Evolutionary conservation across 2,329 filamentous ascomycete genomes (phyloP).

Genomic region (Fragosphaeria purpurea): DNA sequence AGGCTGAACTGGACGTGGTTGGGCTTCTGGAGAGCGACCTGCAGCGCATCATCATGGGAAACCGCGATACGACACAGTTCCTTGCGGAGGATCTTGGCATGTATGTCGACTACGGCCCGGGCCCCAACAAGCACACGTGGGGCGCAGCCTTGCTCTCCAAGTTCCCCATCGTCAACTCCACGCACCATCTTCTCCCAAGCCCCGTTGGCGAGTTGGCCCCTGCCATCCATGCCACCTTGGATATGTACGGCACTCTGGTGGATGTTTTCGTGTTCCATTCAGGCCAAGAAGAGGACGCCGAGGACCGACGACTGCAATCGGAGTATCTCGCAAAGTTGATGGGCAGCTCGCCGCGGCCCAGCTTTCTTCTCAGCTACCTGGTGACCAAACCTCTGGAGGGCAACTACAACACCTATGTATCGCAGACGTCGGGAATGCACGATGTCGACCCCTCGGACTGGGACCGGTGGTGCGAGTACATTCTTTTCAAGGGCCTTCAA

Average conservation of each 20-base stretch:
- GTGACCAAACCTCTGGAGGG: slow-evolving; percentile 84
- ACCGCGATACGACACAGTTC: slow-evolving; percentile 90
- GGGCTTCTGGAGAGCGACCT: slow-evolving; percentile 89
- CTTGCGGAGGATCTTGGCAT: slow-evolving; percentile 94
- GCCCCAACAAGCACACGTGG: slow-evolving; percentile 99
- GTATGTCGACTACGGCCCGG: slow-evolving; percentile 96
- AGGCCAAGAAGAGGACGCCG: slow-evolving; percentile 90
- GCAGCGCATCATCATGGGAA: slow-evolving; percentile 99
- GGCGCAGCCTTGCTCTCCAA: slow-evolving; percentile 82
- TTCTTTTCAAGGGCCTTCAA: slow-evolving; percentile 82
- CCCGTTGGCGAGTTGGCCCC: slow-evolving; percentile 92
- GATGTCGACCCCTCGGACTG: slow-evolving; percentile 89
- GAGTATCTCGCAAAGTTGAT: slow-evolving; percentile 82
- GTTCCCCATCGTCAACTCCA: slow-evolving; percentile 95
- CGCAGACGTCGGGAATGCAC: slow-evolving; percentile 77
- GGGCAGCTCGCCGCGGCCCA: slow-evolving; percentile 68
- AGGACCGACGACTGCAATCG: slow-evolving; percentile 78
- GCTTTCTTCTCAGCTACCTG: slow-evolving; percentile 81
- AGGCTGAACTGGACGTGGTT: slow-evolving; percentile 93
- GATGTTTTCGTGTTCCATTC: slow-evolving; percentile 99
- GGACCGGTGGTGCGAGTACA: slow-evolving; percentile 99
- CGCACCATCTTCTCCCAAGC: slow-evolving; percentile 86
- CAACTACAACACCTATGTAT: slow-evolving; percentile 96
- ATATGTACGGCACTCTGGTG: slow-evolving; percentile 80
- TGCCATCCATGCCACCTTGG: slow-evolving; percentile 91